Conservation (phyloP, 768 basidiomycete genomes). For the Suillus tomentosus region DNA sequence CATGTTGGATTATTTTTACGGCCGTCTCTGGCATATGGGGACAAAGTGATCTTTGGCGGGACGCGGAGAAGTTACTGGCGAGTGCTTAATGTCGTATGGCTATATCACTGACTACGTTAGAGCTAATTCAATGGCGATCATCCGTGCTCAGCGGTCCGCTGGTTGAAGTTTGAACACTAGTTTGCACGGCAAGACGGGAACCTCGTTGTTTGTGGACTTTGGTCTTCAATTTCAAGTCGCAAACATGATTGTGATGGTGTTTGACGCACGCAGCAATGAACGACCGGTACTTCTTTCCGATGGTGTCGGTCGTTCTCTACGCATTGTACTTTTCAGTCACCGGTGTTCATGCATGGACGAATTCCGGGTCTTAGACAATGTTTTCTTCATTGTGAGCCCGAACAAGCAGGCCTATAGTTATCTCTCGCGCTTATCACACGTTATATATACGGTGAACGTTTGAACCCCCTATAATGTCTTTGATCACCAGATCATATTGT, state of each 20-base stretch:
- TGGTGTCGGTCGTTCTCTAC: not conserved
- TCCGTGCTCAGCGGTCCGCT: not conserved
- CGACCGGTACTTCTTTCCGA: not conserved
- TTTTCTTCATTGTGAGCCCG: not conserved
- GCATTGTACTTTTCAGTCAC: not conserved
- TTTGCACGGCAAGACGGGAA: not conserved
- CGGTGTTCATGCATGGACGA: conserved; percentile 2
- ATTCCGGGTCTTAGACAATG: not conserved
- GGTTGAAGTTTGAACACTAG: not conserved
- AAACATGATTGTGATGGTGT: not conserved
- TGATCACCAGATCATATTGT: not conserved
- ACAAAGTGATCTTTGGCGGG: conserved; percentile 80
- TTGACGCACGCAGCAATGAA: not conserved
- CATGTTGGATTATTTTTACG: conserved; percentile 77
- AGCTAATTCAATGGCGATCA: not conserved
- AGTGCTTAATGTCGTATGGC: conserved; percentile 10
- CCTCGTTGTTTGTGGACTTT: not conserved
- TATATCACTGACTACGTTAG: not conserved
- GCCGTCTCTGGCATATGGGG: conserved; percentile 71
- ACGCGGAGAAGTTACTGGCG: conserved; percentile 59
- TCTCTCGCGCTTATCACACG: not conserved
- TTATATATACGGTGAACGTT: not conserved
- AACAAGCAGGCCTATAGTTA: not conserved
- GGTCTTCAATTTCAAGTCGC: not conserved
- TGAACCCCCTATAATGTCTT: not conserved